These are phyloP conservation scores for Cercospora canescens DNA, from an alignment of 2,329 filamentous ascomycete genomes.

Conservation along the genomic window DNA sequence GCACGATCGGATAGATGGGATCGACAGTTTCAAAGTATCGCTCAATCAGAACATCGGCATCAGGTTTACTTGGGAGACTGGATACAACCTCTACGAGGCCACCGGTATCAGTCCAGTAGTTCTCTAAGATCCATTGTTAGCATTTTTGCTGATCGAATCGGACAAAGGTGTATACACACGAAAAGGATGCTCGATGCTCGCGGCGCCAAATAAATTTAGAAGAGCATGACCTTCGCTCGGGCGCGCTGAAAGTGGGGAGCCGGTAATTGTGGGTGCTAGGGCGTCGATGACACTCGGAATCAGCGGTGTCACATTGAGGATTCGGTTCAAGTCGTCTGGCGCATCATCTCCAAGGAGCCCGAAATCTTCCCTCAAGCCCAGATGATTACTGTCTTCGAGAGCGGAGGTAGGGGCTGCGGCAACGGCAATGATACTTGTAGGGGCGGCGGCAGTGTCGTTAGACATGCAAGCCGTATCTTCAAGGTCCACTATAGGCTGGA, in stretches of 20 bases:
- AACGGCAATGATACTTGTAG: not conserved
- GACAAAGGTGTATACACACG: not conserved
- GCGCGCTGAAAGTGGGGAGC: not conserved
- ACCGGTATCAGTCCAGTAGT: not conserved
- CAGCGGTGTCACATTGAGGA: not conserved
- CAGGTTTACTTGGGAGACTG: not conserved
- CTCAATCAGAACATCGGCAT: not conserved
- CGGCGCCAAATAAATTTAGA: not conserved
- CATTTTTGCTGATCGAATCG: not conserved
- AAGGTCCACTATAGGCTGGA: not conserved
- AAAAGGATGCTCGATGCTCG: not conserved
- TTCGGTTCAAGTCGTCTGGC: not conserved
- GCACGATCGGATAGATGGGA: not conserved
- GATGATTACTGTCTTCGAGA: not conserved
- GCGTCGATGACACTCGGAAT: not conserved
- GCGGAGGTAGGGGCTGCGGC: not conserved
- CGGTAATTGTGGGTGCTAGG: not conserved
- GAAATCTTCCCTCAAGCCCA: not conserved
- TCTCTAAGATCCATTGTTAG: not conserved
- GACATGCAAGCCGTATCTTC: not conserved
- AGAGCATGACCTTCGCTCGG: not conserved
- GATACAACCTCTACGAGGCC: not conserved
- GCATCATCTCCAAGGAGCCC: not conserved
- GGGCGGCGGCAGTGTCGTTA: not conserved
- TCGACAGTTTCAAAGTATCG: not conserved